Percentiles rank a stretch among this genome's conserved stretches.
phyloP scores from a whole-genome alignment of 768 basidiomycete species.

The Leccinum disarticulatum region DNA sequence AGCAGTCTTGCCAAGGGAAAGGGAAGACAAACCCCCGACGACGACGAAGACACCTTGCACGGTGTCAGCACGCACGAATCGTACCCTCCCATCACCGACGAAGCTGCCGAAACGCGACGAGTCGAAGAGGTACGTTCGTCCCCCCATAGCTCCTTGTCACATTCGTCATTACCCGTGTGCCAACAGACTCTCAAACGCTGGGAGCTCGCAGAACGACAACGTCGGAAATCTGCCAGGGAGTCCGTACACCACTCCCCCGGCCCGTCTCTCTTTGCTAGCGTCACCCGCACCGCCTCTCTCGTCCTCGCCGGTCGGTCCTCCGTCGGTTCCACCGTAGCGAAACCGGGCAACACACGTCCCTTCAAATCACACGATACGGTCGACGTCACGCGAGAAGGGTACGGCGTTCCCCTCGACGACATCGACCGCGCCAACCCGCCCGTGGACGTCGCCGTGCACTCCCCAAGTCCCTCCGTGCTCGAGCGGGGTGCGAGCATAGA shows the following conservation, averaged over 20 bases:
- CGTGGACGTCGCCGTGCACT: slow-evolving; percentile 38
- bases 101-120: slow-evolving; percentile 63
- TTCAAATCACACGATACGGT: slow-evolving; percentile 52
- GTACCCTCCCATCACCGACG: slow-evolving; percentile 71
- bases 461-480: slow-evolving; percentile 19
- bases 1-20: slow-evolving; percentile 25
- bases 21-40: slow-evolving; percentile 31
- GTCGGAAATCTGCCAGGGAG: slow-evolving; percentile 71
- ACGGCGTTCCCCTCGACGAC: slow-evolving; percentile 51
- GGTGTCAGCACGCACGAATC: slow-evolving; percentile 19
- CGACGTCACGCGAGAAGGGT: slow-evolving; percentile 36
- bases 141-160: not conserved
- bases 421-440: slow-evolving; percentile 40
- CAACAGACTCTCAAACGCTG: slow-evolving; percentile 70
- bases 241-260: slow-evolving; percentile 33
- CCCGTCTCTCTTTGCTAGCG: slow-evolving; percentile 53
- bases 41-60: slow-evolving; percentile 23
- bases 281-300: slow-evolving; percentile 58
- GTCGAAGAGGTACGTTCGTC: slow-evolving; percentile 62
- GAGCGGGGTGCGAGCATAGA: slow-evolving; percentile 18
- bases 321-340: slow-evolving; percentile 29
- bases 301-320: slow-evolving; percentile 50
- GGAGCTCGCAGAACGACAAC: slow-evolving; percentile 75
- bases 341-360: slow-evolving; percentile 38
- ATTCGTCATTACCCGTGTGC: not conserved